A percentile compares a stretch with the other conserved stretches of the same genome.
Evolutionary conservation across 345 rosid species (phyloP).

Genomic region (Mallotus nudiflorus): DNA sequence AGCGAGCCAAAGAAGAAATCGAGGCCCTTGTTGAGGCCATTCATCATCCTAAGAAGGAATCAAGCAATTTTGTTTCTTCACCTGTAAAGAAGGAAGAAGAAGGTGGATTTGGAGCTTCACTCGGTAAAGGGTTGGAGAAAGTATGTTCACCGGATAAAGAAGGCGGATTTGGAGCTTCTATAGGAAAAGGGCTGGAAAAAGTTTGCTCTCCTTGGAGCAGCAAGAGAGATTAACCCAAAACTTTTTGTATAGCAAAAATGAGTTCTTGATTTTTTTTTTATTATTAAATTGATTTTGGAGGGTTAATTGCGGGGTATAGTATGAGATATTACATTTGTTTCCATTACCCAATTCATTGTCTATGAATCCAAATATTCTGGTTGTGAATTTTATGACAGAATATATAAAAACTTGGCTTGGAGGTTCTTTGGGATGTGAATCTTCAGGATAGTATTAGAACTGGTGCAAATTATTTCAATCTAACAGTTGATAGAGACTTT

Average conservation of each 20-base stretch:
- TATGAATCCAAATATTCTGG: neutral
- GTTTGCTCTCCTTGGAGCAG: slow-evolving; percentile 41
- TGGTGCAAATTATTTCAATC: too few species aligned
- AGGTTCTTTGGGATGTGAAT: neutral
- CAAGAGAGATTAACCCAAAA: slow-evolving; percentile 28
- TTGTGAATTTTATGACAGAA: neutral
- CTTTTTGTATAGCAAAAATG: neutral
- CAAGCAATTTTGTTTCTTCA: slow-evolving; percentile 15
- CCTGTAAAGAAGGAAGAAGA: slow-evolving; percentile 28
- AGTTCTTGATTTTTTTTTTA: neutral
- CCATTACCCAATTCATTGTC: neutral
- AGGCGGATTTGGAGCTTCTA: slow-evolving; percentile 39
- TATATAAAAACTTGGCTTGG: neutral
- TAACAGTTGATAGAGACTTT: too few species aligned
- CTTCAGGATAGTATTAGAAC: too few species aligned
- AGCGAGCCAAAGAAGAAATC: slow-evolving; percentile 57
- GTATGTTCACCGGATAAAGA: slow-evolving; percentile 38
- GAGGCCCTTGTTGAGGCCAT: slow-evolving; percentile 52
- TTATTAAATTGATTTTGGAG: too few species aligned
- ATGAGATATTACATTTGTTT: neutral
- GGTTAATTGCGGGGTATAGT: neutral
- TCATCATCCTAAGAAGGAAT: slow-evolving; percentile 44
- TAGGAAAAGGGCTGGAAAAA: slow-evolving; percentile 50
- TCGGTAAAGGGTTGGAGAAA: slow-evolving; percentile 52
- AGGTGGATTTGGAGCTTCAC: slow-evolving; percentile 39